Conservation (phyloP, 2,329 filamentous ascomycete genomes). For the Alternaria sp. region DNA sequence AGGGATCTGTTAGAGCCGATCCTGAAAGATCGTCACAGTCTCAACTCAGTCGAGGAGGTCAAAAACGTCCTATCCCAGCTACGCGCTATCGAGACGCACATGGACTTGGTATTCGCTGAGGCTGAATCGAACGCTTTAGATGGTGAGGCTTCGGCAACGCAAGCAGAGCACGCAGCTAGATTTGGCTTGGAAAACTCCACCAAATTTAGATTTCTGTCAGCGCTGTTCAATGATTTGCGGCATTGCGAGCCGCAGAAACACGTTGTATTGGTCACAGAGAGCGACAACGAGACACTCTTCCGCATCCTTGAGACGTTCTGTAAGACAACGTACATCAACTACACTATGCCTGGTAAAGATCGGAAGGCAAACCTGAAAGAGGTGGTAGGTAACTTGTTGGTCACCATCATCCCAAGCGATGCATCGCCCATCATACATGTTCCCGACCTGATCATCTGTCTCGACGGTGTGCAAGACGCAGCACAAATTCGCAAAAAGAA, state of each 20-base stretch:
- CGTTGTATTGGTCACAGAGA: conserved; percentile 36
- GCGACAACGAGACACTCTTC: conserved; percentile 30
- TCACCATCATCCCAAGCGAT: conserved; percentile 46
- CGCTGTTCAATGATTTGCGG: conserved; percentile 29
- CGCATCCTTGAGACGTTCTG: conserved; percentile 37
- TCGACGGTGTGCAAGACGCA: conserved; percentile 45
- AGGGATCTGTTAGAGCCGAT: conserved; percentile 27
- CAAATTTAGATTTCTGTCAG: conserved; percentile 44
- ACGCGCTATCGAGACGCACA: conserved; percentile 38
- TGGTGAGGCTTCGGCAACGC: conserved; percentile 15
- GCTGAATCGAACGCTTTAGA: conserved; percentile 15
- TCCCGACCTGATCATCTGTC: conserved; percentile 51
- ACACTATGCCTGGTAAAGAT: conserved; percentile 31
- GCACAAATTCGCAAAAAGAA: conserved; percentile 31
- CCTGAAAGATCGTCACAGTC: conserved; percentile 14
- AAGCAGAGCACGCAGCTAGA: conserved; percentile 26
- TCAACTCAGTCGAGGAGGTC: conserved; percentile 21
- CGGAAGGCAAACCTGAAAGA: conserved; percentile 11
- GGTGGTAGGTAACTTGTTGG: conserved; percentile 24
- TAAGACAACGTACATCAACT: conserved; percentile 30
- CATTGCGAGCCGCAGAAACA: conserved; percentile 28
- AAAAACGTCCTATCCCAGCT: conserved; percentile 30
- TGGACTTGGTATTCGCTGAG: conserved; percentile 40
- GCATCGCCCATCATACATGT: conserved; percentile 26
- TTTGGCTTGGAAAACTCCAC: conserved; percentile 40